phyloP scores from a whole-genome alignment of 2,329 filamentous ascomycete genomes.

The Zymoseptoria passerinii region DNA sequence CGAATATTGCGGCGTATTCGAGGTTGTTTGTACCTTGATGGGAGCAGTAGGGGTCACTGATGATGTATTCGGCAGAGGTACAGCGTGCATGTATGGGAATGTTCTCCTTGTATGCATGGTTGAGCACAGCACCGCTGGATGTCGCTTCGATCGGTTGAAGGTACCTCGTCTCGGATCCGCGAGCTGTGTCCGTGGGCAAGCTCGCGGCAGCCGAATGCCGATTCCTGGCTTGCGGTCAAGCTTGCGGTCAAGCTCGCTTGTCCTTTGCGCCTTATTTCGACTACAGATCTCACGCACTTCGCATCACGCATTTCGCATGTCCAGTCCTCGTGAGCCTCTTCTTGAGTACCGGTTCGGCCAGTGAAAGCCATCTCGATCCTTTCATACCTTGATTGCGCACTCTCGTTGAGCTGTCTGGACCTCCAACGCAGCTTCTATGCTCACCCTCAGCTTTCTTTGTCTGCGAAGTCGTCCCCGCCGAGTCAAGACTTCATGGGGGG shows the following conservation, averaged over 20 bases:
- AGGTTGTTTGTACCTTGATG: slow-evolving; percentile 73
- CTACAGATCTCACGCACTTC: not conserved
- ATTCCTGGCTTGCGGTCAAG: not conserved
- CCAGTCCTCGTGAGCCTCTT: too few relatives aligned
- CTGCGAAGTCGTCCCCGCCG: not conserved
- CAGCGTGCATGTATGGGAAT: not conserved
- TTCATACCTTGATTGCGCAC: too few relatives aligned
- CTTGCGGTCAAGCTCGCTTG: not conserved
- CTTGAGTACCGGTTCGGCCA: too few relatives aligned
- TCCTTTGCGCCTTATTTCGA: not conserved
- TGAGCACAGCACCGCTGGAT: too few relatives aligned
- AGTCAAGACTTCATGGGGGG: not conserved
- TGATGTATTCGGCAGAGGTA: not conserved
- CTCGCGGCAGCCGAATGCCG: not conserved
- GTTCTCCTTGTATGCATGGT: not conserved
- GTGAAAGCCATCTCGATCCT: too few relatives aligned
- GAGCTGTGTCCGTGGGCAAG: not conserved
- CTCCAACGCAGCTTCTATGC: too few relatives aligned
- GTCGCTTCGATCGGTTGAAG: too few relatives aligned
- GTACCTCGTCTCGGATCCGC: not conserved
- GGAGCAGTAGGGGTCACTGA: not conserved
- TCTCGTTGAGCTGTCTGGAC: too few relatives aligned
- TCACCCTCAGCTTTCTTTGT: too few relatives aligned
- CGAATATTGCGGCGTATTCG: slow-evolving; percentile 81
- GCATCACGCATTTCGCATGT: too few relatives aligned